Evolutionary conservation across 192 early-diverging fungal genomes (phyloP).

Genomic region (Fimicolochytrium jonesii): DNA sequence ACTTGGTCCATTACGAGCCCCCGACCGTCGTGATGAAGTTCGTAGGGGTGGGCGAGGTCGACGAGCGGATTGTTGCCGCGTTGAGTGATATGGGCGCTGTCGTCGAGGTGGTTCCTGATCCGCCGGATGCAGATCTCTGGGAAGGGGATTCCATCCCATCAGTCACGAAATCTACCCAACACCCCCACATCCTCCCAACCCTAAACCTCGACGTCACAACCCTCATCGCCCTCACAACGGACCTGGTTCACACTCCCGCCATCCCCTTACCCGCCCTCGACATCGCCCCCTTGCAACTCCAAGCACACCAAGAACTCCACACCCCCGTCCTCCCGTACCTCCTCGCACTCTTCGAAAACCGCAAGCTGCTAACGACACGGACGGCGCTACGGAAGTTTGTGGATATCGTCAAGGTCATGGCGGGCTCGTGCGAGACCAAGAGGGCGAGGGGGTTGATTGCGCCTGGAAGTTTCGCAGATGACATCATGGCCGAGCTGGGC

Average conservation of each 20-base stretch:
- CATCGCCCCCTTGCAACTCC: slow-evolving; percentile 28
- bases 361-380: slow-evolving; percentile 26
- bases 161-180: too few relatives aligned
- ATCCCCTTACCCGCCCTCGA: slow-evolving; percentile 37
- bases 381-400: slow-evolving; percentile 34
- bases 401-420: slow-evolving; percentile 30
- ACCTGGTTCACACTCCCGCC: not conserved
- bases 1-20: slow-evolving; percentile 30
- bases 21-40: slow-evolving; percentile 43
- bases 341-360: not conserved
- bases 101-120: slow-evolving; percentile 17
- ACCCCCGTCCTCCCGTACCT: slow-evolving; percentile 25
- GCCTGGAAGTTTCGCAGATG: not conserved
- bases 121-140: too few relatives aligned
- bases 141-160: too few relatives aligned
- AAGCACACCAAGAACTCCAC: slow-evolving; percentile 23
- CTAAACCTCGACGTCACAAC: slow-evolving; percentile 48
- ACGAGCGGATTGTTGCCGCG: slow-evolving; percentile 14
- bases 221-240: slow-evolving; percentile 32
- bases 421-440: slow-evolving; percentile 30
- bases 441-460: slow-evolving; percentile 31
- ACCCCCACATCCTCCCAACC: slow-evolving; percentile 14
- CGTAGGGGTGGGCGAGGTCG: slow-evolving; percentile 20
- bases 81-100: slow-evolving; percentile 22
- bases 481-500: not conserved